Evolutionary conservation across 495 filamentous ascomycete species (phyloP), one percentile per base, ranked within the genome.

Genomic region (Lindgomyces ingoldianus): DNA sequence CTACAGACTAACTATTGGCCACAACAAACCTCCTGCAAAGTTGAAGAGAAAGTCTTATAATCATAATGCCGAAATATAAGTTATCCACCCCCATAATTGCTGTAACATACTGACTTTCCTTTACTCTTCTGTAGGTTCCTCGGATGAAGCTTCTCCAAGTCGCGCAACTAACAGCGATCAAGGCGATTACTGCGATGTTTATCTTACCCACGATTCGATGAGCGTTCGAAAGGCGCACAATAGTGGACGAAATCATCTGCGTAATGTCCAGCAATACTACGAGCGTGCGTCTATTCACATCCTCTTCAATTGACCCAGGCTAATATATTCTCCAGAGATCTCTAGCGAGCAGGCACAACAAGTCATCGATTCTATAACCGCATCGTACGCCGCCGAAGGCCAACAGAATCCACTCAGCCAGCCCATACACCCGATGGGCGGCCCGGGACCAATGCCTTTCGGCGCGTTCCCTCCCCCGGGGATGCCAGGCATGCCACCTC

Each of bases 181-280:
- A 90, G 93, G 94, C 83, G 94, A 98, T 76, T 98, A 98, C 81
- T 98, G 94, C 84, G 94, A 98, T 88, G 95, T 98, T 76, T 98
- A 98, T 83, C 89, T 98, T 68, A 98, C 95, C 60, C 94, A 98
- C 83, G 95, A 98, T 86, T 96, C 91, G 14, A 98, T 98, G 93
- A 96, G 91, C 80, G 94, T 98, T 73, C 91, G 94, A 72, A 97
- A 97, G 79, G 94, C 94, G 16, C 94, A 98, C 78, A 98, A 98
- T 81, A 89, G 85, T 70, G 94, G 94, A 61, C 85, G 93, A 48
- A 98, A 98, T 78, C 94, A 98, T 73, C 81, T 98, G 50, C 89
- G 95, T 64, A 98, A 98, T 75, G 94, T 98, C 12, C 85, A 96
- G 69, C 92, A 96, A 65, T 99, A 99, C 80, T 99, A 99, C 78